Evolutionary conservation across 805 yeast genomes (phyloP).

Genomic region (Pichia gijzeniarum): DNA sequence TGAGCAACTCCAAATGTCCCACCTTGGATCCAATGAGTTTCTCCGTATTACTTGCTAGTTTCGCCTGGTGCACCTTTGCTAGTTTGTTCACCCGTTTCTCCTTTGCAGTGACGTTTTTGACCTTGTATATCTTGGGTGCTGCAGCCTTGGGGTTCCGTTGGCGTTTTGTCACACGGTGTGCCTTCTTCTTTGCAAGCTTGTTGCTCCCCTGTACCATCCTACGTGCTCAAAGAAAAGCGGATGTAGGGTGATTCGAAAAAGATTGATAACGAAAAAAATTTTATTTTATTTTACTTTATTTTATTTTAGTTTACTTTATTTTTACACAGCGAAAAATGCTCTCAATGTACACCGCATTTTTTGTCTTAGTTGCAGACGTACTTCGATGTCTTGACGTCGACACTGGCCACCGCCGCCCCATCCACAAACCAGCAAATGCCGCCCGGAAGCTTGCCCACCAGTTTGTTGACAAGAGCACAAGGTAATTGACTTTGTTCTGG

Average conservation of each 20-base stretch:
- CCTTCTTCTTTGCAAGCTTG: conserved; percentile 44
- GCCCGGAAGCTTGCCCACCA: conserved; percentile 30
- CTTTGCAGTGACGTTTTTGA: conserved; percentile 51
- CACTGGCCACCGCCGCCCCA: conserved; percentile 66
- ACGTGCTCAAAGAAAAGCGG: background rate
- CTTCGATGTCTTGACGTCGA: conserved; percentile 23
- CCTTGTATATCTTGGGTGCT: conserved; percentile 67
- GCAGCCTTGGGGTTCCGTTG: conserved; percentile 60
- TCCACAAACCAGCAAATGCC: conserved; percentile 81
- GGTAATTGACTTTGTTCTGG: conserved; percentile 44
- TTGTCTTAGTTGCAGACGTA: no score
- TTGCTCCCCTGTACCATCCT: conserved; percentile 69
- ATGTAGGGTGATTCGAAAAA: no score
- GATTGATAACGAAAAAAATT: no score
- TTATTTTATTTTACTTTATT: no score
- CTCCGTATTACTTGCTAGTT: conserved; percentile 47
- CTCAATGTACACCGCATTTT: no score
- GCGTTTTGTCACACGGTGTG: conserved; percentile 55
- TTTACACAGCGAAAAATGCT: no score
- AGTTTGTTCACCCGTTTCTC: conserved; percentile 44
- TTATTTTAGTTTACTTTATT: no score
- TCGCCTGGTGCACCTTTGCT: conserved; percentile 42
- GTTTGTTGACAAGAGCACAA: conserved; percentile 63
- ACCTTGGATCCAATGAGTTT: conserved; percentile 81
- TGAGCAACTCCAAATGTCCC: conserved; percentile 86